Evolutionary conservation across 495 filamentous ascomycete genomes (phyloP).

Genomic region (Talaromyces proteolyticus): DNA sequence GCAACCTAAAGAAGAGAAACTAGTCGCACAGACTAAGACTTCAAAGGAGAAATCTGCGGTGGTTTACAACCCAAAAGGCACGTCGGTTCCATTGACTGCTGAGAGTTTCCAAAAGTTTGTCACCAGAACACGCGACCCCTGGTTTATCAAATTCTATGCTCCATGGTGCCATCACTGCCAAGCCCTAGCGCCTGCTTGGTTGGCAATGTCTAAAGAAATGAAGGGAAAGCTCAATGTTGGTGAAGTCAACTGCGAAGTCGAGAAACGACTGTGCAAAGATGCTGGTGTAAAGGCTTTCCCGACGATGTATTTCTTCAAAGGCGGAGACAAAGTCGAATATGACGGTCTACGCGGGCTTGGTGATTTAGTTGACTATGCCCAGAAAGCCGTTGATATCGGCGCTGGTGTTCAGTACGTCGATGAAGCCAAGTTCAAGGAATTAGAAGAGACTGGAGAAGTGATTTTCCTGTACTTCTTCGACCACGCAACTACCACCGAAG

Average conservation of each 20-base stretch:
- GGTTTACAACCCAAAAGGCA: constrained; percentile 67
- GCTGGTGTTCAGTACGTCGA: constrained; percentile 75
- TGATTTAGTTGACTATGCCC: constrained; percentile 78
- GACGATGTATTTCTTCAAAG: constrained; percentile 88
- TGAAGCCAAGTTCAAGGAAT: constrained; percentile 64
- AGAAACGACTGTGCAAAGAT: constrained; percentile 84
- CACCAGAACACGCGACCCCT: constrained; percentile 81
- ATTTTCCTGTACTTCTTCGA: constrained; percentile 98
- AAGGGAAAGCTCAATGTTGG: constrained; percentile 82
- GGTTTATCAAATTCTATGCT: constrained; percentile 98
- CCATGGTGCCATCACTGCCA: constrained; percentile 97
- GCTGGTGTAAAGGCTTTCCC: constrained; percentile 72
- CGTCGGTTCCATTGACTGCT: constrained; percentile 67
- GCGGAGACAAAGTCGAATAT: constrained; percentile 88
- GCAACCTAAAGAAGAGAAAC: constrained; percentile 13
- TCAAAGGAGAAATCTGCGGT: constrained; percentile 31
- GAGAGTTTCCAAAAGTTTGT: constrained; percentile 85
- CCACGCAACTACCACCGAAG: constrained; percentile 84
- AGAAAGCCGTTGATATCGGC: constrained; percentile 77
- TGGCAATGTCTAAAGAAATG: constrained; percentile 84
- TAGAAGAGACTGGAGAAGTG: constrained; percentile 92
- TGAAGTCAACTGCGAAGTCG: constrained; percentile 89
- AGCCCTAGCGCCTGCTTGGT: constrained; percentile 85
- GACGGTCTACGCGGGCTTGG: constrained; percentile 88
- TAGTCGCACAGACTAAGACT: constrained; percentile 27